Conservation (phyloP, 1,284 basidiomycete species). For the Retiboletus flavoniger region DNA sequence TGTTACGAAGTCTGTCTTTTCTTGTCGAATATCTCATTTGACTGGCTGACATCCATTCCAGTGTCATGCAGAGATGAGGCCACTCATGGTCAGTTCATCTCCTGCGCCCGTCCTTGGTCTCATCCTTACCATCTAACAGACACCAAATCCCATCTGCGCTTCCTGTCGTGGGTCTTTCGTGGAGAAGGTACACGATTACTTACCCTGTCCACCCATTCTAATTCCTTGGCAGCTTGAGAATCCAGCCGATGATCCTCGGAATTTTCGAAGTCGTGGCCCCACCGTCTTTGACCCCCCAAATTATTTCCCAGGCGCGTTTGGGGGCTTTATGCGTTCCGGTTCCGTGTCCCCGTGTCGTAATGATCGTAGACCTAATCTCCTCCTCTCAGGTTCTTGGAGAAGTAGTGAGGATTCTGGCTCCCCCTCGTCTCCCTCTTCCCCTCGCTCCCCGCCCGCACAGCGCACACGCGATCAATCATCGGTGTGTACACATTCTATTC, state of each 20-base stretch:
- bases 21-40: neutral
- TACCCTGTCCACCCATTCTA: neutral
- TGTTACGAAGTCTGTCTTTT: conserved; percentile 64
- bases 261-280: conserved; percentile 44
- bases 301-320: conserved; percentile 39
- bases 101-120: neutral
- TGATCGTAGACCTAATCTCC: conserved; percentile 25
- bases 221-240: conserved; percentile 60
- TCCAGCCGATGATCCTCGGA: conserved; percentile 67
- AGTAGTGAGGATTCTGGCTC: neutral
- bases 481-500: conserved; percentile 20
- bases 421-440: conserved; percentile 1
- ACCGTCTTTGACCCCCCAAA: conserved; percentile 34
- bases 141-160: conserved; percentile 73
- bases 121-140: conserved; percentile 32
- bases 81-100: conserved; percentile 61
- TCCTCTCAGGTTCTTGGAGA: conserved; percentile 27
- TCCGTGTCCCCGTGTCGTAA: neutral
- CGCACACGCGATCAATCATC: conserved; percentile 17
- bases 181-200: conserved; percentile 53
- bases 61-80: conserved; percentile 79
- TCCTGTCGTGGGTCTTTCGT: conserved; percentile 72
- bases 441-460: conserved; percentile 21
- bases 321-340: conserved; percentile 40
- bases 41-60: conserved; percentile 31